Evolutionary conservation across 345 rosid species (phyloP).

Genomic region (Raphanus sativus): DNA sequence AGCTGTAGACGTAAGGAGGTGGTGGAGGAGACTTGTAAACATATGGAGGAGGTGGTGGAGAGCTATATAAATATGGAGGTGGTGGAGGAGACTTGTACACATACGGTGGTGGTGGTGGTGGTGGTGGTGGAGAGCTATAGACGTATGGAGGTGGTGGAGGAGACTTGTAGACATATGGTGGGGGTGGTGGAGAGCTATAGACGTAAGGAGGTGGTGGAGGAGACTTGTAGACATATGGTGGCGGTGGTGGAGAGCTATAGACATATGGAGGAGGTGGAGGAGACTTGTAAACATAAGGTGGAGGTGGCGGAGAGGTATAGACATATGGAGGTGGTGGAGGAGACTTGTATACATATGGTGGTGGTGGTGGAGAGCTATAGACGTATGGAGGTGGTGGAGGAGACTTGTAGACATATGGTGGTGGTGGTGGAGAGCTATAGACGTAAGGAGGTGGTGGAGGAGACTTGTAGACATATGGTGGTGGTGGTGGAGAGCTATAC

Average conservation of each 20-base stretch:
- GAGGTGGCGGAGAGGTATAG: not conserved
- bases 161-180: not conserved
- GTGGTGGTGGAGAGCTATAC: not conserved
- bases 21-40: conserved; percentile 2
- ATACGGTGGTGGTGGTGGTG: not conserved
- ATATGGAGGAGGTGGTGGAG: not conserved
- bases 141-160: conserved; percentile 9
- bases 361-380: not conserved
- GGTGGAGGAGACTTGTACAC: conserved; percentile 1
- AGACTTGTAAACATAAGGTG: not conserved
- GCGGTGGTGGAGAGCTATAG: too few relatives aligned
- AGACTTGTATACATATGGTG: not conserved
- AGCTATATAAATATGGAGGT: not conserved
- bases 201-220: not conserved
- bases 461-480: not conserved
- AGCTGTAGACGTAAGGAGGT: not conserved
- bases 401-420: not conserved
- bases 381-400: conserved; percentile 1
- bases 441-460: not conserved
- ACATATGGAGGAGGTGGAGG: too few relatives aligned
- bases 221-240: too few relatives aligned
- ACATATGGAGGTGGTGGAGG: conserved; percentile 7
- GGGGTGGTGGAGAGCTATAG: not conserved
- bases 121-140: not conserved
- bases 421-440: not conserved